Percentiles rank a stretch among this genome's conserved stretches.
Conservation (phyloP, 2,329 filamentous ascomycete genomes). For the Blastomyces percursus region DNA sequence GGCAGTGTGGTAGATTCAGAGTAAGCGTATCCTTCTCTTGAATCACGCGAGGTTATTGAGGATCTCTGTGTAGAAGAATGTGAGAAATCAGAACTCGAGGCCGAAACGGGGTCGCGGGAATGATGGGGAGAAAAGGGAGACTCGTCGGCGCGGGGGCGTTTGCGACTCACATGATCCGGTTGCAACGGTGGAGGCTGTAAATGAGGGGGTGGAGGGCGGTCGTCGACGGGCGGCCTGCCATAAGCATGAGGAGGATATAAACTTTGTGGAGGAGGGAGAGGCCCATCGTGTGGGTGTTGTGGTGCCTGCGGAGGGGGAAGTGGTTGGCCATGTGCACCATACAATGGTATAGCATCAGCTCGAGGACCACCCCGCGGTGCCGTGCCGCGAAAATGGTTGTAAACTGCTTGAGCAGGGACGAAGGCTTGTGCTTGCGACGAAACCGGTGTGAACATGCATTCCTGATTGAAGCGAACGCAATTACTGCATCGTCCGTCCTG, state of each 20-base stretch:
- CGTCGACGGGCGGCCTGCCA: constrained; percentile 22
- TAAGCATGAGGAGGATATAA: constrained; percentile 33
- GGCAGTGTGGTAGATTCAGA: constrained; percentile 38
- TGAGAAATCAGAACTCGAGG: constrained; percentile 21
- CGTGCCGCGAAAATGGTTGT: constrained; percentile 41
- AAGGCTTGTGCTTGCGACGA: constrained; percentile 61
- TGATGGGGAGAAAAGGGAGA: constrained; percentile 10
- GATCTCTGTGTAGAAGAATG: constrained; percentile 29
- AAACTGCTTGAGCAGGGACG: constrained; percentile 60
- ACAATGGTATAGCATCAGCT: constrained; percentile 32
- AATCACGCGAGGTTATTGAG: constrained; percentile 32
- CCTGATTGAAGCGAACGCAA: constrained; percentile 62
- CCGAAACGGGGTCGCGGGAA: constrained; percentile 13
- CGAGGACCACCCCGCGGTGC: constrained; percentile 24
- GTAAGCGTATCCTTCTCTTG: constrained; percentile 34
- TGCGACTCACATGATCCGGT: constrained; percentile 38
- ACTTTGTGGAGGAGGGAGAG: constrained; percentile 32
- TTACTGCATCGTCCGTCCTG: constrained; percentile 63
- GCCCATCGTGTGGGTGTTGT: constrained; percentile 21
- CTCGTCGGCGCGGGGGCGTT: constrained; percentile 17
- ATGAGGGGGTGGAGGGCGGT: constrained; percentile 21
- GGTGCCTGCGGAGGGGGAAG: constrained; percentile 18
- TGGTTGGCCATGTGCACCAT: constrained; percentile 41
- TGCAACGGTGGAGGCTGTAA: constrained; percentile 30
- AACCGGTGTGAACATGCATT: constrained; percentile 67